Percentiles rank a stretch among this genome's conserved stretches.
Evolutionary conservation across 768 basidiomycete species (phyloP).

Genomic region (Coprinopsis cinerea): DNA sequence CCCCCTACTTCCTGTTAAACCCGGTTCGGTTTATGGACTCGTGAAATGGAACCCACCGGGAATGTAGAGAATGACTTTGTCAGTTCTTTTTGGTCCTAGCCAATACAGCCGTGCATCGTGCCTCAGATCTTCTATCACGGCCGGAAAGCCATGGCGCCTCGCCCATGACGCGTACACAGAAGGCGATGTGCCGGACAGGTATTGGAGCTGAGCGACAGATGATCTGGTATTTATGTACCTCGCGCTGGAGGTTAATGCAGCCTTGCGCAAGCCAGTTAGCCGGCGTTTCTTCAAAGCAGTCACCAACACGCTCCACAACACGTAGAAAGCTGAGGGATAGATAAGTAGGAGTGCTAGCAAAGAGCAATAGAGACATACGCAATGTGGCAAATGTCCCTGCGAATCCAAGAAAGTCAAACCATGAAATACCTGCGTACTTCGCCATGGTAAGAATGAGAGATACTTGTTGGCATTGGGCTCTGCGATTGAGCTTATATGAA

Average conservation of each 20-base stretch:
- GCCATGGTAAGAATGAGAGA: too few species aligned
- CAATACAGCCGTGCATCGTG: conserved; percentile 24
- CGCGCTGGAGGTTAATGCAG: neutral
- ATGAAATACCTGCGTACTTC: too few species aligned
- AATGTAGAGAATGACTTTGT: conserved; percentile 27
- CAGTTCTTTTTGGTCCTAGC: conserved; percentile 24
- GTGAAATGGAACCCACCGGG: conserved; percentile 20
- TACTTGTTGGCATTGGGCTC: too few species aligned
- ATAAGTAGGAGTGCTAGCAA: too few species aligned
- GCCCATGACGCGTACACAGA: conserved; percentile 19
- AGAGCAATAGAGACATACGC: too few species aligned
- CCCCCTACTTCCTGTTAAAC: conserved; percentile 21
- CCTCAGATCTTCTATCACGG: conserved; percentile 22
- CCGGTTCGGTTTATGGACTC: neutral
- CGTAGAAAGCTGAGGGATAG: too few species aligned
- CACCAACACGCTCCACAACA: too few species aligned
- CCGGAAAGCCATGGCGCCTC: conserved; percentile 14
- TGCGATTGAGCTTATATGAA: too few species aligned
- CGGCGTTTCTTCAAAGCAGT: too few species aligned
- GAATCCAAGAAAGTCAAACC: too few species aligned
- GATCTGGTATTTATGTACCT: neutral
- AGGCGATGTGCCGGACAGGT: neutral
- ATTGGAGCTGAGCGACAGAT: neutral
- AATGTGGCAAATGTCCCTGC: too few species aligned
- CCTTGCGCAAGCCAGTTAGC: neutral